These are phyloP conservation scores for Cyclotella atomus DNA, from an alignment of 108 stramenopile genomes.

Conservation along the genomic window DNA sequence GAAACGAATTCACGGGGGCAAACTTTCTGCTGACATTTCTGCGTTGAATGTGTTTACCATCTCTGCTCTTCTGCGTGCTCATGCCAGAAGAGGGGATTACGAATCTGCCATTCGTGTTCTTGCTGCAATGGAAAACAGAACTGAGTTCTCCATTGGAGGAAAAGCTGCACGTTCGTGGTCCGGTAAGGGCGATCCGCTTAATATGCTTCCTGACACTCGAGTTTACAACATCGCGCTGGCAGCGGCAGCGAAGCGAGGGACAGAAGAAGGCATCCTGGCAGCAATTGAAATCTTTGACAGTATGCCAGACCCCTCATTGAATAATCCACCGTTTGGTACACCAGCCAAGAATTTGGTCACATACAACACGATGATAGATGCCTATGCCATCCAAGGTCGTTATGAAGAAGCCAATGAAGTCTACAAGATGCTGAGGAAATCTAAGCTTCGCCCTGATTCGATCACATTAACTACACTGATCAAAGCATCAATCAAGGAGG, in stretches of 20 bases:
- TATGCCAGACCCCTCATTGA: conserved; percentile 52
- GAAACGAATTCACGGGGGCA: conserved; percentile 27
- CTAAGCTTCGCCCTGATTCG: conserved; percentile 70
- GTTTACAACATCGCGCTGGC: conserved; percentile 83
- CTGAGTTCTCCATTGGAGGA: conserved; percentile 49
- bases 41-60: conserved; percentile 78
- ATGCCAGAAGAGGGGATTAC: conserved; percentile 68
- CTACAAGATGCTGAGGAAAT: conserved; percentile 60
- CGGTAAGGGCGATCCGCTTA: conserved; percentile 59
- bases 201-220: conserved; percentile 71
- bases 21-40: conserved; percentile 50
- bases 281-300: conserved; percentile 69
- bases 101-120: conserved; percentile 64
- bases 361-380: conserved; percentile 83
- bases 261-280: conserved; percentile 54
- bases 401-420: conserved; percentile 64
- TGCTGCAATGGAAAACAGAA: conserved; percentile 74
- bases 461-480: conserved; percentile 79
- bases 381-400: conserved; percentile 56
- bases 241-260: conserved; percentile 66
- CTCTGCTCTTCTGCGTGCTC: conserved; percentile 74
- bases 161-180: conserved; percentile 66
- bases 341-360: conserved; percentile 69
- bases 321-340: conserved; percentile 42
- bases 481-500: conserved; percentile 65